Evolutionary conservation across 768 basidiomycete genomes (phyloP).

Genomic region (Lactifluus hygrophoroides): DNA sequence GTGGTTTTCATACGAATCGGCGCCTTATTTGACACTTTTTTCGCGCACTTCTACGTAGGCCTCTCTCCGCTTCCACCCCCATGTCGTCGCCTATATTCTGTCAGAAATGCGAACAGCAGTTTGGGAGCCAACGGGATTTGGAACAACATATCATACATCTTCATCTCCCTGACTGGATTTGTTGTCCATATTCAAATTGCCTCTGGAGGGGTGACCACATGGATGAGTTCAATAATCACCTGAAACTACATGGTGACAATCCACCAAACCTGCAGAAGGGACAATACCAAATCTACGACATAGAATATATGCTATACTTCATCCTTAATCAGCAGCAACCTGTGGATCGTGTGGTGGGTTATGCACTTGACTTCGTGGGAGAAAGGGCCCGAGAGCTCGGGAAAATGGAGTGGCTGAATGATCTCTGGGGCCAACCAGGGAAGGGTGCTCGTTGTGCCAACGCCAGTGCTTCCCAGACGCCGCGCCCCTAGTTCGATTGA

Average conservation of each 20-base stretch:
- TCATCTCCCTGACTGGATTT: neutral
- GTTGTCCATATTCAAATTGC: neutral
- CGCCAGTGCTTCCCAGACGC: neutral
- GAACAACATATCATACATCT: neutral
- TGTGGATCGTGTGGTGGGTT: too few species aligned
- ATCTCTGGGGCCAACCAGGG: neutral
- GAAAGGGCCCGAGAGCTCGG: neutral
- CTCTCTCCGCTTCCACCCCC: neutral
- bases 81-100: neutral
- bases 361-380: neutral
- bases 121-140: neutral
- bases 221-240: neutral
- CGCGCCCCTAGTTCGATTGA: too few species aligned
- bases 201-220: neutral
- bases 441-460: neutral
- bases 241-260: neutral
- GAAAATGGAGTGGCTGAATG: neutral
- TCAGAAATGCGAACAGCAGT: neutral
- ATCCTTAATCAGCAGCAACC: too few species aligned
- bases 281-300: neutral
- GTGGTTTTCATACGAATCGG: too few species aligned
- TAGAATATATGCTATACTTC: too few species aligned
- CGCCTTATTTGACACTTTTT: neutral
- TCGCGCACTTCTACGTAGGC: neutral
- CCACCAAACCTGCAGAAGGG: too few species aligned